Conservation (phyloP, 2,329 filamentous ascomycete species). For the Colletotrichum cuscutae region DNA sequence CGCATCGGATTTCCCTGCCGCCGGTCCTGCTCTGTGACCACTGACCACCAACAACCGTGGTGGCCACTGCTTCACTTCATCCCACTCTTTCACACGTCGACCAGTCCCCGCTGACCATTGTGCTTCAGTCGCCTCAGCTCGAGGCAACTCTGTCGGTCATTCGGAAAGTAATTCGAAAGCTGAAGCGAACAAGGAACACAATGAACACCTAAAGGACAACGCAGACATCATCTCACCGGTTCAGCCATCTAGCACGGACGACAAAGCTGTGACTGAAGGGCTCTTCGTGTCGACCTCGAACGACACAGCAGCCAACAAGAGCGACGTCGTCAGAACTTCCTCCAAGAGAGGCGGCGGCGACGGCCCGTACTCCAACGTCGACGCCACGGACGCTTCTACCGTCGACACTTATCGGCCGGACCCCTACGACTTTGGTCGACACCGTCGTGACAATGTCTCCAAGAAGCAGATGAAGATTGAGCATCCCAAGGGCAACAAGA, state of each 20-base stretch:
- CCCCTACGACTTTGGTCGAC: conserved; percentile 52
- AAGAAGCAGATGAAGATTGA: conserved; percentile 58
- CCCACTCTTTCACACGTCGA: conserved; percentile 5
- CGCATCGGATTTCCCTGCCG: conserved; percentile 29
- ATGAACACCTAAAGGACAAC: conserved; percentile 3
- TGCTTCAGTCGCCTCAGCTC: conserved; percentile 11
- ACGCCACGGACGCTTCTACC: conserved; percentile 16
- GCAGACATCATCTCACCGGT: conserved; percentile 17
- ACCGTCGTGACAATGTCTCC: conserved; percentile 51
- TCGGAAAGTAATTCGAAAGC: conserved; percentile 9
- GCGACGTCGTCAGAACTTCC: not conserved
- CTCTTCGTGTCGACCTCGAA: conserved; percentile 11
- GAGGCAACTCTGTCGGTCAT: conserved; percentile 23
- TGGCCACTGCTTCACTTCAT: conserved; percentile 21
- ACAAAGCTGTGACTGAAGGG: conserved; percentile 3
- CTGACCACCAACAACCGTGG: conserved; percentile 16
- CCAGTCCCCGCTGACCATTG: conserved; percentile 18
- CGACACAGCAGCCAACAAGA: not conserved
- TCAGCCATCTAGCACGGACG: conserved; percentile 22
- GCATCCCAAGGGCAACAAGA: conserved; percentile 56
- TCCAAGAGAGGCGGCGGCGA: not conserved
- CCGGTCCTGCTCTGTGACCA: not conserved
- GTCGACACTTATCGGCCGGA: conserved; percentile 41
- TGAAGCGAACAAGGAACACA: conserved; percentile 13
- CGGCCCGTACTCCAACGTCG: not conserved